These are phyloP conservation scores for Hyphopichia burtonii DNA, from an alignment of 1,139 yeast species.

Conservation along the genomic window DNA sequence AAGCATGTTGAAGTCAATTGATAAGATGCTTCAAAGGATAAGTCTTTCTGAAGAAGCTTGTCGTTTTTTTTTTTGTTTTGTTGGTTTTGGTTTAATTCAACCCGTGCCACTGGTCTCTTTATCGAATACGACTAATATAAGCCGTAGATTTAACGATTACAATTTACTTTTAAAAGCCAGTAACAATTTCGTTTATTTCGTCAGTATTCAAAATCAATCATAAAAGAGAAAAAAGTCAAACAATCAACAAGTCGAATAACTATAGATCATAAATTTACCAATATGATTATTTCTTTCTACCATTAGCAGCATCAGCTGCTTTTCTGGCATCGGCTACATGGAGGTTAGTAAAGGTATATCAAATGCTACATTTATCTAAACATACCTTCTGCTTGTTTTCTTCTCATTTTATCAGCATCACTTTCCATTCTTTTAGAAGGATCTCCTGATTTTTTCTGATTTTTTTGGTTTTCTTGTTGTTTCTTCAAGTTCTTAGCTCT, in stretches of 20 bases:
- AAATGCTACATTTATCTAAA: slow-evolving; percentile 16
- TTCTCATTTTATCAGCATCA: slow-evolving; percentile 86
- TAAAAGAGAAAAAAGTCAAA: neutral
- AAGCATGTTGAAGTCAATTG: slow-evolving; percentile 47
- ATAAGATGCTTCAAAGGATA: too few relatives aligned
- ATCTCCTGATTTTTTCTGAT: slow-evolving; percentile 68
- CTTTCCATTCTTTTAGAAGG: slow-evolving; percentile 80
- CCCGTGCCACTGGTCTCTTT: slow-evolving; percentile 1
- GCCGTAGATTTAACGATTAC: too few relatives aligned
- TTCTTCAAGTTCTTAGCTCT: slow-evolving; percentile 86
- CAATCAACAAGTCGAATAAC: neutral
- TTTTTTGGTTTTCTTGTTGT: slow-evolving; percentile 59
- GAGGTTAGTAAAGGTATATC: slow-evolving; percentile 5
- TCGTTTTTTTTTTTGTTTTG: neutral
- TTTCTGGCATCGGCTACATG: slow-evolving; percentile 59
- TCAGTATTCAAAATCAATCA: neutral
- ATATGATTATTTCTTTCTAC: slow-evolving; percentile 14
- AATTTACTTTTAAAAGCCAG: too few relatives aligned
- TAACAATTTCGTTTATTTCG: neutral
- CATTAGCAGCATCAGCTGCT: slow-evolving; percentile 42
- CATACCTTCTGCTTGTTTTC: slow-evolving; percentile 81
- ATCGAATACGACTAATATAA: neutral
- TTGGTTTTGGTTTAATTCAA: neutral
- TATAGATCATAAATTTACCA: too few relatives aligned
- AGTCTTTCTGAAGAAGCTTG: too few relatives aligned